Percentiles rank a stretch among this genome's conserved stretches.
These are phyloP conservation scores for Sporothrix dimorphospora DNA, from an alignment of 2,329 filamentous ascomycete species.

Conservation along the genomic window DNA sequence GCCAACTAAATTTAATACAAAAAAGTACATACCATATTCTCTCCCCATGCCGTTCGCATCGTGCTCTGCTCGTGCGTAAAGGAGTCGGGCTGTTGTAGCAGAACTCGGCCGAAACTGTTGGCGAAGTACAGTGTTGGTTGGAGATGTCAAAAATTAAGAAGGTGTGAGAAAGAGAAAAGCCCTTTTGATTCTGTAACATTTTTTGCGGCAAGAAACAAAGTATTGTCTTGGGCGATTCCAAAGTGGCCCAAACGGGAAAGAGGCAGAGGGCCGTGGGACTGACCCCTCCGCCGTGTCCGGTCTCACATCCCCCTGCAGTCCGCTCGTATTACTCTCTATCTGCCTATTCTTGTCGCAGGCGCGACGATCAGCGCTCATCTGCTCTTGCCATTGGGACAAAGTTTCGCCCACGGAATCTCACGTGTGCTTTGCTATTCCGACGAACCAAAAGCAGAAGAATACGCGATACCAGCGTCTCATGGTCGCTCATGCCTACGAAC, in stretches of 20 bases:
- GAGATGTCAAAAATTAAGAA: background rate
- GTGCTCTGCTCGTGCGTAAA: background rate
- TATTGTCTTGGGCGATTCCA: background rate
- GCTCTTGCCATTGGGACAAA: constrained; percentile 9
- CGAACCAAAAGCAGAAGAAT: background rate
- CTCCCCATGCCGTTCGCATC: background rate
- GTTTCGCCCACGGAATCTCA: background rate
- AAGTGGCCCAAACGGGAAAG: background rate
- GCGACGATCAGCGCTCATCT: background rate
- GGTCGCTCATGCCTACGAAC: background rate
- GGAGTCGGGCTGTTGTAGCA: background rate
- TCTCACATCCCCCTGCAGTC: background rate
- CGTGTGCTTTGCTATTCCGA: background rate
- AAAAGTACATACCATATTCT: background rate
- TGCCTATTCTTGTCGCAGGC: background rate
- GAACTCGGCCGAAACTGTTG: background rate
- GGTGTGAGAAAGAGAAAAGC: background rate
- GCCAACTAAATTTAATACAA: background rate
- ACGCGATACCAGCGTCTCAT: background rate
- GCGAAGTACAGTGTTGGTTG: background rate
- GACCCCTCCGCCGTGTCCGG: background rate
- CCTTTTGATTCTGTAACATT: background rate
- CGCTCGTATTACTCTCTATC: background rate
- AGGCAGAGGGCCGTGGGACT: background rate
- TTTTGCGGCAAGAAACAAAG: background rate